Evolutionary conservation across 176 grass and related monocot genomes (phyloP), one percentile per base, ranked within the genome.

Genomic region (Oryza glaberrima): DNA sequence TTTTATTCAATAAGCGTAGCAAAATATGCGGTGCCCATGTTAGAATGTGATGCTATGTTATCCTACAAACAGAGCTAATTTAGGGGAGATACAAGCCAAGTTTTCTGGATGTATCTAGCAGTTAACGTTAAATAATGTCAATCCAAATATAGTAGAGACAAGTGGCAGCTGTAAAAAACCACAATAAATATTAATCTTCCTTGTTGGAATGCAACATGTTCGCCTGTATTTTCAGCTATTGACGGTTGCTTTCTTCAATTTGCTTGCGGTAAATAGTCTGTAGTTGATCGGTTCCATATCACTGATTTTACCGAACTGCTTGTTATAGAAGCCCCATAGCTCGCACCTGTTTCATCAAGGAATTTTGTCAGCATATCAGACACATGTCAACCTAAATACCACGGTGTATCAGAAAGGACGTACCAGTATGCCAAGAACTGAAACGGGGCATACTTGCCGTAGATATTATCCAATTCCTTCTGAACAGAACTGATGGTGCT

Each of bases 401-500:
- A 83, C 5, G 22, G 60, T 63, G 52, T 22, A 66, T 77, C 16
- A 85, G 54, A 81, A 41, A 64, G 44, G 17, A 88, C 28, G 11
- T 92, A 94, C 92, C 94, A 97, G 76, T 97, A 97, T 67, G 94
- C 92, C 88, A 97, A 90, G 83, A 92, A 97, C 64, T 97, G 92
- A 32, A 90, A 97, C 20, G 92, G 90, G 2, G 88, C 90, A 89
- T 87, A 97, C 32, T 92, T 81, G 26, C 90, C 83, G 43, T 92
- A 94, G 19, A 92, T 88, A 52, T 81, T 49, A 66, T 90, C 64
- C 67, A 97, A 88, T 35, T 97, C 76, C 54, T 61, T 46, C 35
- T 90, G 77, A 43, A 88, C 51, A 56, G 87, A 79, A 66, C 28
- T 79, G 9, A 78, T 83, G 30, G 72, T 94, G 51, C 85, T 88